Evolutionary conservation across 1,284 basidiomycete genomes (phyloP).

Genomic region (Moniliella sp.): DNA sequence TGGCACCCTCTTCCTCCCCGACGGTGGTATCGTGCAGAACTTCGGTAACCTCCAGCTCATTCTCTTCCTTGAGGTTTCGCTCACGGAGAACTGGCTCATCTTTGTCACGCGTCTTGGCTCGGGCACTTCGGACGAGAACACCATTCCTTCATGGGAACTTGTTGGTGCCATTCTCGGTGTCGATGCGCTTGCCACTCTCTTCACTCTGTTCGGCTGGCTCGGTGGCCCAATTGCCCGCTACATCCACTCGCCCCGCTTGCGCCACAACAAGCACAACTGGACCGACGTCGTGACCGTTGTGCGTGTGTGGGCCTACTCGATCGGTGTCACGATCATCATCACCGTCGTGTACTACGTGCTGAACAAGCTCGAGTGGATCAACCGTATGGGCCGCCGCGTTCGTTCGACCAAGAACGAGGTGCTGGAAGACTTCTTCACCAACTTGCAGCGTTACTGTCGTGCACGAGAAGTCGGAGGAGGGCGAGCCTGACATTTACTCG

Average conservation of each 20-base stretch:
- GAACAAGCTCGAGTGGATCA: constrained; percentile 37
- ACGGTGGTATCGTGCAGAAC: constrained; percentile 41
- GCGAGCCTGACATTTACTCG: constrained; percentile 18
- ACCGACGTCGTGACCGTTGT: constrained; percentile 41
- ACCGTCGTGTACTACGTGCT: constrained; percentile 37
- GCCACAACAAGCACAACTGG: too few relatives aligned
- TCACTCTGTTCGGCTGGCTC: constrained; percentile 41
- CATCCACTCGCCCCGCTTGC: too few relatives aligned
- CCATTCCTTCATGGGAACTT: constrained; percentile 39
- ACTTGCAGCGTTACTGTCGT: constrained; percentile 39
- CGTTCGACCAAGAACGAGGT: constrained; percentile 38
- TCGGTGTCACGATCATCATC: constrained; percentile 39
- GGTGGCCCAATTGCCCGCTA: constrained; percentile 35
- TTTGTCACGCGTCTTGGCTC: constrained; percentile 37
- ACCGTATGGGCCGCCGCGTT: constrained; percentile 37
- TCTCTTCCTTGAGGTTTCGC: constrained; percentile 42
- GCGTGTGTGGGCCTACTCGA: constrained; percentile 40
- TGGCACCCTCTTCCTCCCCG: constrained; percentile 38
- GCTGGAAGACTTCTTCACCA: constrained; percentile 39
- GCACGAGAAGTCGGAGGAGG: constrained; percentile 35
- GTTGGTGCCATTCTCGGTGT: constrained; percentile 40
- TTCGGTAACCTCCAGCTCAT: constrained; percentile 41
- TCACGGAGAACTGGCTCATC: constrained; percentile 43
- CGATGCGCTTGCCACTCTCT: constrained; percentile 40
- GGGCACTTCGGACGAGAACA: constrained; percentile 32